phyloP scores from a whole-genome alignment of 495 filamentous ascomycete genomes.

The Antarctomyces pellizariae region DNA sequence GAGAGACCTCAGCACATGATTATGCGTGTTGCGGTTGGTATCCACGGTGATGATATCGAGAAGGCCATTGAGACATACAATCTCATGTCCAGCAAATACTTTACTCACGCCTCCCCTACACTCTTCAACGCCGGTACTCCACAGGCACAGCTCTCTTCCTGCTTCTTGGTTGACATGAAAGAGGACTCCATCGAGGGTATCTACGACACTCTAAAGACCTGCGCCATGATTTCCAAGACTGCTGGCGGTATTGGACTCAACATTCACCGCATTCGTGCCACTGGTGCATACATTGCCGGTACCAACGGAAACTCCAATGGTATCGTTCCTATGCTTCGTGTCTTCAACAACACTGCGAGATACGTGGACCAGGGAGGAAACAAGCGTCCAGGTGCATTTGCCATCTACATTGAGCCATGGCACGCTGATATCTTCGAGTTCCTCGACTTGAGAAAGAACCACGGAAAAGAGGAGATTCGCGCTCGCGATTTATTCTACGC shows the following conservation, averaged over 20 bases:
- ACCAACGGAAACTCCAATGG: constrained; percentile 97
- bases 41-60: constrained; percentile 87
- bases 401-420: constrained; percentile 99
- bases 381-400: constrained; percentile 95
- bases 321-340: constrained; percentile 89
- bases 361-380: constrained; percentile 99
- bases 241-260: constrained; percentile 94
- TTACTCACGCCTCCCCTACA: constrained; percentile 93
- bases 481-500: constrained; percentile 95
- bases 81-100: constrained; percentile 91
- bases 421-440: constrained; percentile 95
- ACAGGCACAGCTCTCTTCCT: constrained; percentile 78
- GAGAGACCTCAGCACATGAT: constrained; percentile 98
- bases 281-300: constrained; percentile 89
- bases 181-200: constrained; percentile 98
- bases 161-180: constrained; percentile 97
- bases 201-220: constrained; percentile 96
- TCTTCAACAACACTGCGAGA: constrained; percentile 96
- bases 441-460: constrained; percentile 94
- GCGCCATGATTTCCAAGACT: constrained; percentile 98
- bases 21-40: constrained; percentile 95
- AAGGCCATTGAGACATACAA: constrained; percentile 91
- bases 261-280: constrained; percentile 85
- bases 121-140: constrained; percentile 96
- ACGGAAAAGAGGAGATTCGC: constrained; percentile 93